Evolutionary conservation across 2,329 filamentous ascomycete species (phyloP).

Genomic region (Alternaria conjuncta): DNA sequence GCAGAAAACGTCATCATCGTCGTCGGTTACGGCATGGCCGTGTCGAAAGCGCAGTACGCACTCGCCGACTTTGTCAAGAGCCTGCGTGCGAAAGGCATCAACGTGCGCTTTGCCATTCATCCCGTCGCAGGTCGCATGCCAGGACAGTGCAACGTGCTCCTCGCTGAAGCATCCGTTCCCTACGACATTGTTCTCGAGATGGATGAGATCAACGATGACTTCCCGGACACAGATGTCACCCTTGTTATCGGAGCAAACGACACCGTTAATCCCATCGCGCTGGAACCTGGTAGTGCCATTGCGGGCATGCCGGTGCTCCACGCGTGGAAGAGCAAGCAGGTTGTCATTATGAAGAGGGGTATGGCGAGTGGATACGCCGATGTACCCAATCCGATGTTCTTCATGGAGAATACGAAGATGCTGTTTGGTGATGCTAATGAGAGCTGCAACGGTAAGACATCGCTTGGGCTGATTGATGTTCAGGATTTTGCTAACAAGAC

Average conservation of each 20-base stretch:
- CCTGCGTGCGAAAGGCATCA: constrained; percentile 76
- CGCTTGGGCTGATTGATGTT: too few species aligned
- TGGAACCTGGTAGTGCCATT: constrained; percentile 83
- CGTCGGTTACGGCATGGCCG: constrained; percentile 93
- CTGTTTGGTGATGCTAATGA: constrained; percentile 88
- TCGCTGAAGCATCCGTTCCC: constrained; percentile 85
- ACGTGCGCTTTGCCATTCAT: constrained; percentile 88
- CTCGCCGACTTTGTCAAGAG: constrained; percentile 80
- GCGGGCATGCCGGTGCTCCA: constrained; percentile 93
- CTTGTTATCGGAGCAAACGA: constrained; percentile 93
- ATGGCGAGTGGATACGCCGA: constrained; percentile 91
- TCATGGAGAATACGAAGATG: constrained; percentile 89
- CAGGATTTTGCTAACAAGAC: constrained; percentile 18
- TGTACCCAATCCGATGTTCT: constrained; percentile 93
- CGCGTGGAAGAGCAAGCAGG: constrained; percentile 92
- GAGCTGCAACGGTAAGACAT: constrained; percentile 70
- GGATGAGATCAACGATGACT: constrained; percentile 96
- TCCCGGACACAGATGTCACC: constrained; percentile 81
- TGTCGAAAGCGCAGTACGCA: constrained; percentile 91
- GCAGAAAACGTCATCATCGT: constrained; percentile 88
- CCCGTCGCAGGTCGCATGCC: constrained; percentile 92
- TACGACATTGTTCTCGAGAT: constrained; percentile 94
- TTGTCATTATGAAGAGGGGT: constrained; percentile 90
- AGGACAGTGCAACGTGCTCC: constrained; percentile 88
- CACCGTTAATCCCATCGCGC: constrained; percentile 87